A percentile compares a stretch with the other conserved stretches of the same genome.
phyloP scores from a whole-genome alignment of 176 grass and related monocot genomes.

The Puccinellia tenuiflora region DNA sequence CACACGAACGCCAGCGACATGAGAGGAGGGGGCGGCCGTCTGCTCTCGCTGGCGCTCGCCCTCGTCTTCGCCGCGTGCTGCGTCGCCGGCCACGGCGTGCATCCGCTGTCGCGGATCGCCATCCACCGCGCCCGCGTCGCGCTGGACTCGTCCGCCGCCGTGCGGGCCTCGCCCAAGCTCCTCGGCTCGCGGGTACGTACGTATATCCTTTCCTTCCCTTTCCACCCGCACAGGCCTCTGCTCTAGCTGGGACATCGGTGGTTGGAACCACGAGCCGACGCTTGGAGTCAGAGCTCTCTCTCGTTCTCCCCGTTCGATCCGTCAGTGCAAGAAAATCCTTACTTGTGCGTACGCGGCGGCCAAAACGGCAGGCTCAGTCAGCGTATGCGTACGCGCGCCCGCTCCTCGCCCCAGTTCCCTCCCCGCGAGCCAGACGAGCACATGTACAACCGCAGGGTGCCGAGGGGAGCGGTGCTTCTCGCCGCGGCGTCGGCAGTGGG shows the following conservation, averaged over 20 bases:
- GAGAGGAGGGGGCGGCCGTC: neutral
- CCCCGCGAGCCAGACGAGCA: neutral
- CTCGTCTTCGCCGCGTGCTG: neutral
- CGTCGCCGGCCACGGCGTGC: slow-evolving; percentile 34
- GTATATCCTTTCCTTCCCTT: neutral
- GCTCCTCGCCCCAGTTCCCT: neutral
- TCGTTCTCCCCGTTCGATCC: neutral
- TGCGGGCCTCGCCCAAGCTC: slow-evolving; percentile 45
- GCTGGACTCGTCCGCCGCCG: slow-evolving; percentile 34
- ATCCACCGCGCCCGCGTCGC: slow-evolving; percentile 57
- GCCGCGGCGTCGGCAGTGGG: neutral
- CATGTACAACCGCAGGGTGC: neutral
- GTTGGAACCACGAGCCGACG: neutral
- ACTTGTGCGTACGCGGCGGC: neutral
- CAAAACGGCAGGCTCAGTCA: neutral
- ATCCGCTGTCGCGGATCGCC: slow-evolving; percentile 71
- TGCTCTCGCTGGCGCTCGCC: neutral
- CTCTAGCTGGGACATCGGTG: too few relatives aligned
- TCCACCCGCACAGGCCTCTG: too few relatives aligned
- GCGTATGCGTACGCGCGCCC: too few relatives aligned
- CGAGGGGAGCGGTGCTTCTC: neutral
- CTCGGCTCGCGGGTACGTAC: slow-evolving; percentile 55
- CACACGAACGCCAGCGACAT: neutral
- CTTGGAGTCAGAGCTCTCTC: neutral
- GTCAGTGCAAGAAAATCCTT: neutral